Evolutionary conservation across 2,329 filamentous ascomycete genomes (phyloP), one percentile per base, ranked within the genome.

Genomic region (Knufia petricola): DNA sequence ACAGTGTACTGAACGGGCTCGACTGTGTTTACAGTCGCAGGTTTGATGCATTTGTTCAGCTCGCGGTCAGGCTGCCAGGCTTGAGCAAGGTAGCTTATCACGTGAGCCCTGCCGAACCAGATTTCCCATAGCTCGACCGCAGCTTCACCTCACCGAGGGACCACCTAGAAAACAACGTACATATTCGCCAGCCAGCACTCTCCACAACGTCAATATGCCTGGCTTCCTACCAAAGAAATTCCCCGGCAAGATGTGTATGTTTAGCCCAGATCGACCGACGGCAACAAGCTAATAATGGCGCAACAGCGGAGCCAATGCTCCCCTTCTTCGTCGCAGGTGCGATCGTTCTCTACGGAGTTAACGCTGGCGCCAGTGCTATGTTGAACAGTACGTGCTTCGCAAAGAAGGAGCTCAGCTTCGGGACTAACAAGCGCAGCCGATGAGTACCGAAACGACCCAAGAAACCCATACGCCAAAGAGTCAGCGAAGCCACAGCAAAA

Each of bases 381-480:
- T 81, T 84, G 73, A 74, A 79, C 67, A 79, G 90, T 96, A 81
- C 69, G 81, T 78, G n/a, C 3, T 32, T 64, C 44, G 37, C 46
- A 52, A 37, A 2, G 7, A 2, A 4, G 17, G 2, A 20, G 10
- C 13, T 26, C 40, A 39, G 19, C 23, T 8, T 30, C 28, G 23
- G 65, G 51, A 65, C 58, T 24, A 51, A 50, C 55, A 42, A 9
- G 38, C 42, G 50, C 44, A 96, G 90, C 81, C 75, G 86, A 85
- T 62, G 87, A 96, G 75, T 95, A 79, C 81, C 94, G 89, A 82
- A 94, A 95, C 77, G 90, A 96, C 73, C 87, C 89, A 59, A 82
- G 89, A 70, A 95, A 95, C 61, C 69, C 69, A 52, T 67, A 69
- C 58, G 60, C 60, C 37, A 64, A 66, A 60, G 55, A 58, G 17